Base-by-base conservation (phyloP, 306 rosid genomes). In the Cucurbita argyrosperma region DNA sequence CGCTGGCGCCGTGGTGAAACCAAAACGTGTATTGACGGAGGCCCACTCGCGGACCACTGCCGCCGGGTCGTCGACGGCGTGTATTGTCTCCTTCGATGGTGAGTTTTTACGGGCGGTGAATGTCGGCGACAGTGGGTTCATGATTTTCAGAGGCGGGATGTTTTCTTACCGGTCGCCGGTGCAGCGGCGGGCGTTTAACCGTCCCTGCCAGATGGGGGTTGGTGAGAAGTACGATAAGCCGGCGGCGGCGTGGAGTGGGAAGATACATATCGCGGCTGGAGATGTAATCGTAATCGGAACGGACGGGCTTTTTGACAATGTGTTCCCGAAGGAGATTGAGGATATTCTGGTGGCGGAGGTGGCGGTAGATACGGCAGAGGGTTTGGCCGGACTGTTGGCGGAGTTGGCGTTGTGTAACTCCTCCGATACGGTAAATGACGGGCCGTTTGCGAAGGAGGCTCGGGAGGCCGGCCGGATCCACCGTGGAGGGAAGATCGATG, bases 251-350 rank as follows among this genome's bases (percentile, higher is more conserved):
- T 21, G 7, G 18, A 58, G 40, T 10, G 21, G 51, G 0, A 13
- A 10, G n/a, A 52, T 65, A 5, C 6, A 5, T 37, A 19, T 75
- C 30, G 14, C 1, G 38, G 71, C 59, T 0, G 76, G 76, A 26
- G 79, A 79, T 18, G 5, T 79, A 0, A 10, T 79, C 13, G 57
- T 79, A 9, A 11, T 68, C 10, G 82, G 66, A n/a, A 79, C 82
- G 6, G 82, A 79, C 13, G 79, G 76, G 40, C n/a, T 79, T 0
- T 19, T 59, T 12, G 79, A 79, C 38, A 79, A 79, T 45, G 37
- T 79, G 56, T 79, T 43, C 46, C 64, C 0, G 3, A 4, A 8
- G 3, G 76, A 79, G 11, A 51, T 69, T 5, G 79, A 19, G 65
- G 19, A 49, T n/a, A 16, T 67, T 23, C 11, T 64, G 69, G 43